Base-by-base conservation (phyloP, 176 grass and related monocot genomes). In the Cenchrus americanus region DNA sequence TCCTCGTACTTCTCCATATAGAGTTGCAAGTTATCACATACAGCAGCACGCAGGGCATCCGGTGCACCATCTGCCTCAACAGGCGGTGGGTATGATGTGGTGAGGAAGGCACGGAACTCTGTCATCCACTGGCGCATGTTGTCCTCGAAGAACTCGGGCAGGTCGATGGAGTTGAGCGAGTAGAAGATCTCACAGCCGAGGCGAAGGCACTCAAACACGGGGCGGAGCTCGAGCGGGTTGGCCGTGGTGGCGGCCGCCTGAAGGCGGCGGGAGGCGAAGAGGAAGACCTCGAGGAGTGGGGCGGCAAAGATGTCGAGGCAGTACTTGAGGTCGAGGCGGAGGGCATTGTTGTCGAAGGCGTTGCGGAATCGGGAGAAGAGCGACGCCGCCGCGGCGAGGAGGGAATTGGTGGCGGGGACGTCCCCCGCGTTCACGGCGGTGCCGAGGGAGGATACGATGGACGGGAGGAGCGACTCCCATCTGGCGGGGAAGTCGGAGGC, bases 1-100 rank as follows among this genome's bases (percentile, higher is more conserved):
- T 95, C 96, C 83, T 98, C 96, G 13, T 98, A 95, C 76, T 98
- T 95, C 87, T 98, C 93, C 93, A 98, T 95, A 80, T 98, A 98
- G 5, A 98, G 87, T 84, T 98, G 93, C 49, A 98, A 87, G 62
- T 98, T 95, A 78, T 98, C 93, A 71, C 93, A 98, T 6, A 95
- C 83, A 18, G 96, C 87, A 51, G 96, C 82, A 5, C 93, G 89
- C 15, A 95, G 89, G 1, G 91, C 85, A 73, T 98, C 91, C 0
- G 87, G 87, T 19, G 93, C 85, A n/a, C 96, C 96, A 14, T 95
- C 91, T 19, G 90, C 83, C 82, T 98, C 96, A 2, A 92, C 52
- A 3, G 87, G 54, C 13, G 68, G 86, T 1, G 91, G 65, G 72
- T 93, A 98, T 50, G 91, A 71, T 69, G 88, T 93, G 52, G 89